A percentile compares a stretch with the other conserved stretches of the same genome.
Evolutionary conservation across 495 filamentous ascomycete species (phyloP).

Genomic region (Penicillium turbatum): DNA sequence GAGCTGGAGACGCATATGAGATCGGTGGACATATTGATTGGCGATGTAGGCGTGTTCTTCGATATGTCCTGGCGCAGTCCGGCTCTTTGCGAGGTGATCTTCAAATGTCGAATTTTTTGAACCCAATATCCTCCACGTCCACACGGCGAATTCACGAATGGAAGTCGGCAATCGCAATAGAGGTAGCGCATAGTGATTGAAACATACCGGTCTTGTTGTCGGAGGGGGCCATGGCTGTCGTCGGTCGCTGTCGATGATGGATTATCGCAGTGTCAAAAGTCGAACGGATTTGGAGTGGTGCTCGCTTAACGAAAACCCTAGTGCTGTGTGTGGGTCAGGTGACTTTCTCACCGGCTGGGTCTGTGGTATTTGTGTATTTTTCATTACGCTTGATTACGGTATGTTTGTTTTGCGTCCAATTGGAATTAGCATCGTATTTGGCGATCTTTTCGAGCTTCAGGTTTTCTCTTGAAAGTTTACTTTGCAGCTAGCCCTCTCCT

Average conservation of each 20-base stretch:
- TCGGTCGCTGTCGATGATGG: slow-evolving; percentile 46
- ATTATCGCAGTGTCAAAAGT: slow-evolving; percentile 42
- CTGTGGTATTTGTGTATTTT: slow-evolving; percentile 17
- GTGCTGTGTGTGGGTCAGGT: slow-evolving; percentile 50
- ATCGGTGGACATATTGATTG: background rate
- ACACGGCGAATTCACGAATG: slow-evolving; percentile 33
- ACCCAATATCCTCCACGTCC: slow-evolving; percentile 7
- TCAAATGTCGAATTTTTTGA: slow-evolving; percentile 9
- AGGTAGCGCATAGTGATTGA: slow-evolving; percentile 11
- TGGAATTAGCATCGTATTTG: slow-evolving; percentile 5
- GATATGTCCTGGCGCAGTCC: background rate
- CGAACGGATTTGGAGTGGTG: slow-evolving; percentile 39
- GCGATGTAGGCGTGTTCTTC: background rate
- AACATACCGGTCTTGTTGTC: slow-evolving; percentile 65
- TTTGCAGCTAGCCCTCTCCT: background rate
- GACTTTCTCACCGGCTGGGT: slow-evolving; percentile 24
- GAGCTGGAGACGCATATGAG: background rate
- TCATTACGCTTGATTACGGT: background rate
- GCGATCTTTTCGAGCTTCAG: background rate
- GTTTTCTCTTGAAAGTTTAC: slow-evolving; percentile 4
- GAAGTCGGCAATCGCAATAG: slow-evolving; percentile 12
- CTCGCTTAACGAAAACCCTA: slow-evolving; percentile 49
- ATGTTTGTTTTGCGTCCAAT: background rate
- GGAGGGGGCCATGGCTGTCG: slow-evolving; percentile 71
- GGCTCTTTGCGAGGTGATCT: background rate